These are phyloP conservation scores for Cutaneotrichosporon sp. DNA, from an alignment of 1,284 basidiomycete genomes.

Conservation along the genomic window DNA sequence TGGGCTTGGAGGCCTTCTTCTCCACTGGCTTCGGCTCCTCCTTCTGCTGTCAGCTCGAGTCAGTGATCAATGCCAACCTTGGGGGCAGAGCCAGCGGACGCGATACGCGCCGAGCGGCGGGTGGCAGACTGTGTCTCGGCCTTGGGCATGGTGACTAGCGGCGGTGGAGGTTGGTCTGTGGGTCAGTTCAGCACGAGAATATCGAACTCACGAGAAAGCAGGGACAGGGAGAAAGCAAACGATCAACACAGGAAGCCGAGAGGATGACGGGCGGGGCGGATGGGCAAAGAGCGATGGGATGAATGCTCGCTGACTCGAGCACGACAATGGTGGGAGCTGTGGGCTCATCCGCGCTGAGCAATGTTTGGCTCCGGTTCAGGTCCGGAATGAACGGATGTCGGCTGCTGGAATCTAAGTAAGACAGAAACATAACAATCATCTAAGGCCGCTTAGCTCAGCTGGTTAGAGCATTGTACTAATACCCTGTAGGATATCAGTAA, in stretches of 20 bases:
- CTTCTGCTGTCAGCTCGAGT: constrained; percentile 8
- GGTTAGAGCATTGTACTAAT: too few relatives aligned
- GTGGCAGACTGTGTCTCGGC: constrained; percentile 21
- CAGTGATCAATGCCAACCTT: constrained; percentile 8
- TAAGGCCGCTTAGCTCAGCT: too few relatives aligned
- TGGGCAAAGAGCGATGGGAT: background rate
- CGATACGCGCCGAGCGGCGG: constrained; percentile 26
- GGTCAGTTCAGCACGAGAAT: too few relatives aligned
- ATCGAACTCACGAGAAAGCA: background rate
- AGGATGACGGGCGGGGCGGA: background rate
- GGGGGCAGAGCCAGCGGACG: constrained; percentile 37
- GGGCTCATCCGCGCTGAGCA: background rate
- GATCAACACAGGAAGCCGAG: background rate
- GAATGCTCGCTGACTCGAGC: background rate
- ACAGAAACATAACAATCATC: too few relatives aligned
- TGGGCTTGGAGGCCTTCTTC: constrained; percentile 10
- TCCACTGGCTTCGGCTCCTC: constrained; percentile 10
- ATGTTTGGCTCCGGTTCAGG: background rate
- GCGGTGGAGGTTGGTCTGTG: background rate
- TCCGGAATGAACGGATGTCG: too few relatives aligned
- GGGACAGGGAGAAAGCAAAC: background rate
- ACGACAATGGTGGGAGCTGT: background rate
- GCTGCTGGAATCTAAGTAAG: too few relatives aligned
- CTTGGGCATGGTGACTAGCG: constrained; percentile 30
- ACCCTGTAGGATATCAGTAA: too few relatives aligned